phyloP scores from a whole-genome alignment of 2,329 filamentous ascomycete species.

The Curvularia spicifera region DNA sequence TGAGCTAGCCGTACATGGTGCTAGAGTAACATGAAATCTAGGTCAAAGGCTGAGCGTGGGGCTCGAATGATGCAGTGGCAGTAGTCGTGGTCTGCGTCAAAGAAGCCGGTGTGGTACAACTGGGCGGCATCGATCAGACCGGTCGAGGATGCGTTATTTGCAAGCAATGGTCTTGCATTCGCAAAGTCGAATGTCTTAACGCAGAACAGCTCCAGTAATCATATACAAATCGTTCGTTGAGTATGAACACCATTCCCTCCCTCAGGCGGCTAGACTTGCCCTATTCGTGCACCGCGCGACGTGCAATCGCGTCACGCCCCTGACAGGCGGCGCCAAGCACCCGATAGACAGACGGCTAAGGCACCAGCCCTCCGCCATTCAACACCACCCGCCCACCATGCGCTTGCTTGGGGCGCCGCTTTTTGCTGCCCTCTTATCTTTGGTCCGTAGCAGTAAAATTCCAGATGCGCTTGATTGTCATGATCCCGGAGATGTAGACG shows the following conservation, averaged over 20 bases:
- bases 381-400: slow-evolving; percentile 20
- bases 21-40: not conserved
- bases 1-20: not conserved
- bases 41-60: not conserved
- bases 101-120: not conserved
- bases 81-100: not conserved
- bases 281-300: slow-evolving; percentile 2
- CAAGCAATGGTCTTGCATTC: not conserved
- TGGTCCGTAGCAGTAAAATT: slow-evolving; percentile 14
- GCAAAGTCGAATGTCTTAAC: not conserved
- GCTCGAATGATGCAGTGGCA: not conserved
- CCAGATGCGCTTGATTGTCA: slow-evolving; percentile 27
- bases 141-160: not conserved
- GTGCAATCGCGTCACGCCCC: slow-evolving; percentile 2
- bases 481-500: slow-evolving; percentile 12
- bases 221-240: not conserved
- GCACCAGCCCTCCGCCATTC: slow-evolving; percentile 13
- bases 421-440: slow-evolving; percentile 17
- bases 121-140: not conserved
- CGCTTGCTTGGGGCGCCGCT: slow-evolving; percentile 13
- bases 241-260: not conserved
- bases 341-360: slow-evolving; percentile 14
- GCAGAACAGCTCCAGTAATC: not conserved
- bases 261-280: slow-evolving; percentile 2
- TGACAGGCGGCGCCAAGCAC: not conserved